phyloP scores from a whole-genome alignment of 1,139 yeast species.

The Pichiaceae sp. region DNA sequence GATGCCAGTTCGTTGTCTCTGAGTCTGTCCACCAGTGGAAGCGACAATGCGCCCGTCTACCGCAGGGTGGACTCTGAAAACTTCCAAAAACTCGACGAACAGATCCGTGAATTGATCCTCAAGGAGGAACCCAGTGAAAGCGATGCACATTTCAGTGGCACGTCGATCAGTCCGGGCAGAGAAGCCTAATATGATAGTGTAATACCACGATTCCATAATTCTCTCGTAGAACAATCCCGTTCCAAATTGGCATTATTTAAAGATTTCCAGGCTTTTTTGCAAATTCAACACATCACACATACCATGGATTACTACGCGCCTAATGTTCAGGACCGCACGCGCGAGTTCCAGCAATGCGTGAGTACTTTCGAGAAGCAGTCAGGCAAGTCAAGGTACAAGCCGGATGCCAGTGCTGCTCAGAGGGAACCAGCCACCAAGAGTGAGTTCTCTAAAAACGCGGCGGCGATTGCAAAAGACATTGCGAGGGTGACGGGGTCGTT shows the following conservation, averaged over 20 bases:
- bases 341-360: conserved; percentile 83
- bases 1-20: no score
- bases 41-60: no score
- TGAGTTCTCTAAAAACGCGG: conserved; percentile 75
- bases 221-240: background rate
- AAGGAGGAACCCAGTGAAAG: background rate
- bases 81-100: conserved; percentile 2
- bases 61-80: background rate
- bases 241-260: no score
- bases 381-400: conserved; percentile 5
- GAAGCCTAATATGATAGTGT: no score
- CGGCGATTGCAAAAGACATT: conserved; percentile 80
- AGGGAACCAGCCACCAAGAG: conserved; percentile 27
- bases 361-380: conserved; percentile 51
- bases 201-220: background rate
- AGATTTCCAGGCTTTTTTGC: no score
- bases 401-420: conserved; percentile 8
- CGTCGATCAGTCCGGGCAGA: no score
- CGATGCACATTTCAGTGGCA: no score
- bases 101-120: conserved; percentile 2
- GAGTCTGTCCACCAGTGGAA: no score
- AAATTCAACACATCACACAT: no score
- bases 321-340: conserved; percentile 65
- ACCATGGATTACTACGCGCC: background rate
- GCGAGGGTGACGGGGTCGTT: conserved; percentile 81